Evolutionary conservation across 306 rosid species (phyloP).

Genomic region (Abrus precatorius): DNA sequence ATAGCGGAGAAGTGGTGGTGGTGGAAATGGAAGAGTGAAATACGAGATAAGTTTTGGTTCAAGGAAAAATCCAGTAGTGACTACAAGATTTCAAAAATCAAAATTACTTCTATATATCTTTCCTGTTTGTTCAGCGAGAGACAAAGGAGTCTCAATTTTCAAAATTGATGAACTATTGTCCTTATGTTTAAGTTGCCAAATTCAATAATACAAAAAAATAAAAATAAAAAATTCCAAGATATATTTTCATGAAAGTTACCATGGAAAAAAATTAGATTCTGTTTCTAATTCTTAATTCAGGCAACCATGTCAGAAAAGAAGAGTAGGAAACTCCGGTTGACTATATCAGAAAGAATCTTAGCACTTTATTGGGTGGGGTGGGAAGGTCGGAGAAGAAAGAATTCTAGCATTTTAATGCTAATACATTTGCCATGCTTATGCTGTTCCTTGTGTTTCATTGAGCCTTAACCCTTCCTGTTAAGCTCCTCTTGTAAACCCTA

Average conservation of each 20-base stretch:
- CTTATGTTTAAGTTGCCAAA: neutral
- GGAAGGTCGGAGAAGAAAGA: neutral
- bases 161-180: too few species aligned
- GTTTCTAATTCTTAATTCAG: conserved; percentile 13
- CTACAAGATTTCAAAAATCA: conserved; percentile 4
- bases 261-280: neutral
- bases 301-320: neutral
- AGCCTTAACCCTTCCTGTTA: neutral
- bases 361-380: neutral
- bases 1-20: neutral
- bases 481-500: neutral
- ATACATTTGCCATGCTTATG: neutral
- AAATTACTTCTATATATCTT: neutral
- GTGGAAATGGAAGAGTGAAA: neutral
- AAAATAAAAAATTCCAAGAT: neutral
- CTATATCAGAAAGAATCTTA: neutral
- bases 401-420: neutral
- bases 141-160: neutral
- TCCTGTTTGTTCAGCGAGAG: neutral
- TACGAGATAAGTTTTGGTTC: neutral
- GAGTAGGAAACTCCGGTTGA: neutral
- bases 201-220: conserved; percentile 17
- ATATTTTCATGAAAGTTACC: neutral
- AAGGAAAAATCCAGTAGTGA: conserved; percentile 3
- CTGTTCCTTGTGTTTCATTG: neutral